Evolutionary conservation across 2,329 filamentous ascomycete species (phyloP).

Genomic region (Botryosphaeria dothidea): DNA sequence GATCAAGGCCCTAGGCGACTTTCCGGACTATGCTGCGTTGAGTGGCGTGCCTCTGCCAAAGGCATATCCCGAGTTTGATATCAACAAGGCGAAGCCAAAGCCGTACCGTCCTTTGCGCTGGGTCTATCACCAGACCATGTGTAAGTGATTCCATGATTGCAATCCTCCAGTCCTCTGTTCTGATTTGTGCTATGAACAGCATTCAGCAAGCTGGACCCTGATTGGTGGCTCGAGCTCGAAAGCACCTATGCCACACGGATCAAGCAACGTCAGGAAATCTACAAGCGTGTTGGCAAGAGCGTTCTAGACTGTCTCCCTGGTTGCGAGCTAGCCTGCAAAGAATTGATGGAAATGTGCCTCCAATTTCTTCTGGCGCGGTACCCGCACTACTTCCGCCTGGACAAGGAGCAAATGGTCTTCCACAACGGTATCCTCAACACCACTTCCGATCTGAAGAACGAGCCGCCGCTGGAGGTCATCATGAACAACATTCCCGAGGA

Average conservation of each 20-base stretch:
- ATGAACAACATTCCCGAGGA: slow-evolving; percentile 82
- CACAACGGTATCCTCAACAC: slow-evolving; percentile 69
- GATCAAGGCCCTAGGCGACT: slow-evolving; percentile 69
- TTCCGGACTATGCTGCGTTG: slow-evolving; percentile 75
- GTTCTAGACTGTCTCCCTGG: slow-evolving; percentile 72
- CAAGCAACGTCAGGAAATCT: slow-evolving; percentile 66
- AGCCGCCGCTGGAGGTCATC: slow-evolving; percentile 68
- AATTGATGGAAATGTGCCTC: slow-evolving; percentile 83
- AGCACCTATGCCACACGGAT: slow-evolving; percentile 69
- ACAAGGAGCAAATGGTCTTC: slow-evolving; percentile 57
- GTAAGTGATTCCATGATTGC: slow-evolving; percentile 46
- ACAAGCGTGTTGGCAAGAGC: slow-evolving; percentile 60
- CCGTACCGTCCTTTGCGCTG: slow-evolving; percentile 82
- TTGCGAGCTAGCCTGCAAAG: slow-evolving; percentile 76
- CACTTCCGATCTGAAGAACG: slow-evolving; percentile 59
- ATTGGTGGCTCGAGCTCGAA: slow-evolving; percentile 91
- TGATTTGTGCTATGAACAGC: slow-evolving; percentile 54
- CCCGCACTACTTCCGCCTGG: slow-evolving; percentile 70
- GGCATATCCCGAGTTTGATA: slow-evolving; percentile 66
- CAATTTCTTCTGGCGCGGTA: slow-evolving; percentile 80
- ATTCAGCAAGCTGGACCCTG: slow-evolving; percentile 72
- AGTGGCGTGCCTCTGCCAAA: slow-evolving; percentile 72
- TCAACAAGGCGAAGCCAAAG: slow-evolving; percentile 66
- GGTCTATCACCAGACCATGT: slow-evolving; percentile 90
- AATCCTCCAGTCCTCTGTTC: too few relatives aligned